These are phyloP conservation scores for Pichia rugopelliculosa DNA, from an alignment of 805 yeast genomes.

Conservation along the genomic window DNA sequence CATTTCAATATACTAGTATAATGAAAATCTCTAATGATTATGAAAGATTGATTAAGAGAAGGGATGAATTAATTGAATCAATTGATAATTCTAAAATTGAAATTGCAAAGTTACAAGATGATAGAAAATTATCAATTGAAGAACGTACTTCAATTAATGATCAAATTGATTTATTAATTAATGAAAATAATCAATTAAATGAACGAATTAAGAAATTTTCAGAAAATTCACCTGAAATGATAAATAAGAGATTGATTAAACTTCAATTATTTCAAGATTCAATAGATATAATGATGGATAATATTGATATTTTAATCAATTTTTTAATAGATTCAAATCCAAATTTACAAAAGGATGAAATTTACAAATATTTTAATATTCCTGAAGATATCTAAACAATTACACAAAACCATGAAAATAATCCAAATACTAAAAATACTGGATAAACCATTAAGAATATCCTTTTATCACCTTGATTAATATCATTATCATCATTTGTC, in stretches of 20 bases:
- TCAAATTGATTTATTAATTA: constrained; percentile 11
- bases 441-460: constrained; percentile 49
- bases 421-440: constrained; percentile 42
- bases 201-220: constrained; percentile 2
- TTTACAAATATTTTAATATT: constrained; percentile 34
- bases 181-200: constrained; percentile 3
- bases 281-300: constrained; percentile 26
- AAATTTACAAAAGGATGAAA: constrained; percentile 22
- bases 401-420: constrained; percentile 48
- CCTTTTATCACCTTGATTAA: constrained; percentile 47
- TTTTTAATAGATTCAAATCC: constrained; percentile 26
- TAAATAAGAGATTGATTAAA: background rate
- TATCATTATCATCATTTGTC: constrained; percentile 11
- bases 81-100: constrained; percentile 12
- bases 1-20: constrained; percentile 30
- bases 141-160: constrained; percentile 6
- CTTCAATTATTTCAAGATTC: constrained; percentile 3
- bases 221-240: constrained; percentile 2
- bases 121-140: background rate
- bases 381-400: constrained; percentile 39
- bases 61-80: constrained; percentile 1
- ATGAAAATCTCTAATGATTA: constrained; percentile 11
- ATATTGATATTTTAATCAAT: constrained; percentile 34
- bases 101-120: constrained; percentile 7
- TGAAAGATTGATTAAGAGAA: constrained; percentile 8